A percentile compares a stretch with the other conserved stretches of the same genome.
These are phyloP conservation scores for Ogataea sp. DNA, from an alignment of 805 yeast genomes.

Conservation along the genomic window DNA sequence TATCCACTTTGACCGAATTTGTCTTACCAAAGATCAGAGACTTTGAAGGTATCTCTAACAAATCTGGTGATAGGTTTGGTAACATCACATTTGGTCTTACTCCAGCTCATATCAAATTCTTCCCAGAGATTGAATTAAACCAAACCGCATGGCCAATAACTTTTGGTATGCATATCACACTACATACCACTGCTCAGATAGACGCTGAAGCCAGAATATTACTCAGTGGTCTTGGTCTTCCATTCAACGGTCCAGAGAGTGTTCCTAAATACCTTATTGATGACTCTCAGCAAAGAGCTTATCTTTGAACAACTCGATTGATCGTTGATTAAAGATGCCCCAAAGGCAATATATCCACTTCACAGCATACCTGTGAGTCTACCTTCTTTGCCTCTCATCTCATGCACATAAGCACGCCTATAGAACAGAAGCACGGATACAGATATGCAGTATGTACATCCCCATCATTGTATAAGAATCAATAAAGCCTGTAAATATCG, in stretches of 20 bases:
- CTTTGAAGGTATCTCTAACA: constrained; percentile 67
- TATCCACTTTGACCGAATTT: constrained; percentile 80
- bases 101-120: constrained; percentile 66
- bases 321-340: no score
- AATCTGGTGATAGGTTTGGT: constrained; percentile 79
- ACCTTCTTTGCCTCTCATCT: no score
- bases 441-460: neutral
- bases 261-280: constrained; percentile 21
- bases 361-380: no score
- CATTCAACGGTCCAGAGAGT: constrained; percentile 54
- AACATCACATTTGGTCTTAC: constrained; percentile 78
- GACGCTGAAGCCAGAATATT: constrained; percentile 85
- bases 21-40: constrained; percentile 91
- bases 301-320: no score
- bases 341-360: no score
- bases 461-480: neutral
- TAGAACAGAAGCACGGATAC: no score
- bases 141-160: constrained; percentile 85
- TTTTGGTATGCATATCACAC: constrained; percentile 77
- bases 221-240: constrained; percentile 74
- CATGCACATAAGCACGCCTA: no score
- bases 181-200: constrained; percentile 84
- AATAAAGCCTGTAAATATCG: neutral
- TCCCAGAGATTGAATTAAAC: constrained; percentile 91
- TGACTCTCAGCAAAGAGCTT: constrained; percentile 4